Base-by-base conservation (phyloP, 441 rosid genomes). In the Hypseocharis bilobata region DNA sequence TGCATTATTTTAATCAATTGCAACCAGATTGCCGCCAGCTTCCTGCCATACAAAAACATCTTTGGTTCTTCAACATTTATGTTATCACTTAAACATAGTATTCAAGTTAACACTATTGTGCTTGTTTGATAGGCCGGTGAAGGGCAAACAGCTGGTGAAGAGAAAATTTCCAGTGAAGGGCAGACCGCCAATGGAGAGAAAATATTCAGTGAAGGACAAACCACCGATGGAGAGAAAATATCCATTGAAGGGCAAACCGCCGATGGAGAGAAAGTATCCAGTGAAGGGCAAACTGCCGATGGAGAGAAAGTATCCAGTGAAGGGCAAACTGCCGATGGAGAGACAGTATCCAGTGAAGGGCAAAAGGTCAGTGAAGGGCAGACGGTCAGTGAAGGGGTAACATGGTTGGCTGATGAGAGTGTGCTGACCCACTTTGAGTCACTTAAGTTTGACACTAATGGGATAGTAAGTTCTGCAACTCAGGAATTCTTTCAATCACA, bases 361-460 rank as follows among this genome's bases (percentile, higher is more conserved):
- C 65, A 79, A 63, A n/a, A n/a, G n/a, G n/a, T n/a, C 30, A 55
- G 34, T 26, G 60, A 55, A 14, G n/a, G 60, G 60, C 54, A 47
- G 19, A 19, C 4, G 17, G 54, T 47, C 17, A 78, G 65, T 65
- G 86, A 81, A 78, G 79, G 84, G 70, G n/a, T n/a, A n/a, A n/a
- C 65, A 79, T 94, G 99, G 99, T 73, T 94, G 75, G 92, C 88
- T 73, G 98, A 89, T 73, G 95, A 85, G 78, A 81, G 77, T 75
- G 85, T 84, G 72, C 63, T 82, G 77, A 64, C 86, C 71, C 93
- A 91, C 73, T 85, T 91, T 75, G 84, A 85, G 49, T 77, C 83
- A 11, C 88, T 94, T 4, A 80, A 87, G 81, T 70, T 87, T 60
- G 93, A 85, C 60, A 72, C 77, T 68, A 80, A 81, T 72, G 76